A percentile compares a stretch with the other conserved stretches of the same genome.
Evolutionary conservation across 2,329 filamentous ascomycete genomes (phyloP).

Genomic region (Calonectria montana): DNA sequence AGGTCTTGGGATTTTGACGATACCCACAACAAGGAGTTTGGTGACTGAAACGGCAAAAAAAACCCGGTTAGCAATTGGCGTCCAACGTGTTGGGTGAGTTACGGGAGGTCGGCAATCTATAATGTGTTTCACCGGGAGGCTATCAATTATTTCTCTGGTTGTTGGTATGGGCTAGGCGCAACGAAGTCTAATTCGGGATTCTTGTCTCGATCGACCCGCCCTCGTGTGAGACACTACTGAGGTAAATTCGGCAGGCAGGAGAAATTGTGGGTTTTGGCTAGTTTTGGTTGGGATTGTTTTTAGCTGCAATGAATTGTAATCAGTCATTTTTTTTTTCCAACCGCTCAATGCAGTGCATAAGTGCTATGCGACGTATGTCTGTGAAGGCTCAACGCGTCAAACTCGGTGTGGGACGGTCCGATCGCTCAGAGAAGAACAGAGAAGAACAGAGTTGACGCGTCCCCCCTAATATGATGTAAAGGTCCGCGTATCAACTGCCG

Average conservation of each 20-base stretch:
- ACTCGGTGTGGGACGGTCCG: background rate
- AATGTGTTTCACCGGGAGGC: background rate
- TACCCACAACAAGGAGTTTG: constrained; percentile 41
- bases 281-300: background rate
- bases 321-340: background rate
- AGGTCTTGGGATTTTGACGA: constrained; percentile 20
- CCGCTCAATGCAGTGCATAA: background rate
- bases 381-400: background rate
- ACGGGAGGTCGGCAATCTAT: constrained; percentile 10
- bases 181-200: background rate
- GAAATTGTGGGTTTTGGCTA: background rate
- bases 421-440: background rate
- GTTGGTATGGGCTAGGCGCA: background rate
- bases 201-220: background rate
- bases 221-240: background rate
- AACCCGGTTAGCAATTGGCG: constrained; percentile 26
- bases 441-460: background rate
- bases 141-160: background rate
- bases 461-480: background rate
- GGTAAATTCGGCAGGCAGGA: background rate
- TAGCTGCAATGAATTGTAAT: background rate
- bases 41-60: constrained; percentile 21
- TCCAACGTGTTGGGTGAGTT: constrained; percentile 19
- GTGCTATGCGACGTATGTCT: background rate
- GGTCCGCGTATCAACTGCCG: background rate